Percentiles rank a stretch among this genome's conserved stretches.
phyloP scores from a whole-genome alignment of 202 grass and related monocot species.

The Dendrocalamus latiflorus region DNA sequence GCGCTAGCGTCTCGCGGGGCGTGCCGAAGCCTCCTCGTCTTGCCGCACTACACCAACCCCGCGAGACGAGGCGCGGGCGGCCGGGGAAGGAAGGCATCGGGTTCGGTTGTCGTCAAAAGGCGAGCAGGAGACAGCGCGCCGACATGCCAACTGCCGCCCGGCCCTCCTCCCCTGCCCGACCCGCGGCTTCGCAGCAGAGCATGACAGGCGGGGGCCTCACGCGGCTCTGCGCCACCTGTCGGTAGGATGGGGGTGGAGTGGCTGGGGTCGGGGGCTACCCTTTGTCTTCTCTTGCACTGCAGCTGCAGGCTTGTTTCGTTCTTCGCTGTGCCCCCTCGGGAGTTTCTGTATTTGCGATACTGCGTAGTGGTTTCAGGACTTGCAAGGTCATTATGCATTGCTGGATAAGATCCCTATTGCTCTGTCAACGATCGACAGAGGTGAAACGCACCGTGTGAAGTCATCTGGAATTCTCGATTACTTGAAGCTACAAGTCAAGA shows the following conservation, averaged over 20 bases:
- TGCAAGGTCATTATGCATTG: no score
- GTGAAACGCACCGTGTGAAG: no score
- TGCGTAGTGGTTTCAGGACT: no score
- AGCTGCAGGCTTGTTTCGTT: constrained; percentile 8
- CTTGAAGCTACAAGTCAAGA: no score
- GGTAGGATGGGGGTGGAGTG: neutral
- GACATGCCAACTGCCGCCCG: constrained; percentile 24
- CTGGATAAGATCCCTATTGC: no score
- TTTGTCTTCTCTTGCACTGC: constrained; percentile 13
- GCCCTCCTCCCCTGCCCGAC: neutral
- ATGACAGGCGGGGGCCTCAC: constrained; percentile 18
- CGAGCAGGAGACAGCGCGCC: constrained; percentile 40
- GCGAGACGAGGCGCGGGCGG: neutral
- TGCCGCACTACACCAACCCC: neutral
- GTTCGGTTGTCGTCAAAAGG: constrained; percentile 32
- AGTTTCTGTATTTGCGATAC: neutral
- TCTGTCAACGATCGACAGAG: no score
- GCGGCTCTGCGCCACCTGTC: constrained; percentile 4
- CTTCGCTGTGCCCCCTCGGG: neutral
- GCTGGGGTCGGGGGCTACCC: neutral
- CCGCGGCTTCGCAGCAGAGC: neutral
- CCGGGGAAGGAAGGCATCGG: constrained; percentile 16
- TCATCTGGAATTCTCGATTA: no score
- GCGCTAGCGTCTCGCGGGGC: neutral
- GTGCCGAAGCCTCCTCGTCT: neutral